These are phyloP conservation scores for Phalaenopsis aphrodite DNA, from an alignment of 106 monocot genomes.

Conservation along the genomic window DNA sequence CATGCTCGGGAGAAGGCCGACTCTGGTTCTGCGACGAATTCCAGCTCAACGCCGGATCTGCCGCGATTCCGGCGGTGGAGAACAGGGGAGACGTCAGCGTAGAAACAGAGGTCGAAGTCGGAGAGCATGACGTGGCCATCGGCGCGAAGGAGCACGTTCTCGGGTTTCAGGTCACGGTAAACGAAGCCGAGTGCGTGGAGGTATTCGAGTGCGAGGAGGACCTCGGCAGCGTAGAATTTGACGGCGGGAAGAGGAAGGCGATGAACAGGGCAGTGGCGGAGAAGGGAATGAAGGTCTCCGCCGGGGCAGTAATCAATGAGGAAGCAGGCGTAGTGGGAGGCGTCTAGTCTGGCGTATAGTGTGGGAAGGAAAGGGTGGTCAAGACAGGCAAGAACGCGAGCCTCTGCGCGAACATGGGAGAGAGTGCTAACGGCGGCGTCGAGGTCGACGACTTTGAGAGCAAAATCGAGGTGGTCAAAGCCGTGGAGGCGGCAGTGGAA, in stretches of 20 bases:
- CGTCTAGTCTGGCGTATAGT: slow-evolving; percentile 69
- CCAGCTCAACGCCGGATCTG: slow-evolving; percentile 20
- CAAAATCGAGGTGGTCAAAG: slow-evolving; percentile 52
- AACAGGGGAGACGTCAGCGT: slow-evolving; percentile 36
- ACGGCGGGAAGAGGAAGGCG: slow-evolving; percentile 40
- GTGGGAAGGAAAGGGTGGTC: slow-evolving; percentile 88
- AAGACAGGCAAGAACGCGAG: slow-evolving; percentile 39
- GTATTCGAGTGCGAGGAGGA: slow-evolving; percentile 79
- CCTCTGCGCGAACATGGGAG: slow-evolving; percentile 51
- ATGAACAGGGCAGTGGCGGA: slow-evolving; percentile 40
- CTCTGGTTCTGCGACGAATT: slow-evolving; percentile 68
- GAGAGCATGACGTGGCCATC: slow-evolving; percentile 91
- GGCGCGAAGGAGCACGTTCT: slow-evolving; percentile 74
- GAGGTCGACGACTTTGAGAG: slow-evolving; percentile 82
- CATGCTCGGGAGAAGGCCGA: slow-evolving; percentile 49
- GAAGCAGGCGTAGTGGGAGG: slow-evolving; percentile 75
- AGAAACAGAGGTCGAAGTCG: slow-evolving; percentile 88
- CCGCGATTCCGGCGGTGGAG: slow-evolving; percentile 17
- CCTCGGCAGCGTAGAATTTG: slow-evolving; percentile 75
- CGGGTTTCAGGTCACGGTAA: slow-evolving; percentile 88
- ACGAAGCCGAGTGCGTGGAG: slow-evolving; percentile 74
- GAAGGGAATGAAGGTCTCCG: slow-evolving; percentile 71
- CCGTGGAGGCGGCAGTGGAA: slow-evolving; percentile 67
- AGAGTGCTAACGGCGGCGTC: slow-evolving; percentile 14
- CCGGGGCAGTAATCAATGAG: slow-evolving; percentile 87